phyloP scores from a whole-genome alignment of 2,329 filamentous ascomycete genomes.

The Zymoseptoria passerinii region DNA sequence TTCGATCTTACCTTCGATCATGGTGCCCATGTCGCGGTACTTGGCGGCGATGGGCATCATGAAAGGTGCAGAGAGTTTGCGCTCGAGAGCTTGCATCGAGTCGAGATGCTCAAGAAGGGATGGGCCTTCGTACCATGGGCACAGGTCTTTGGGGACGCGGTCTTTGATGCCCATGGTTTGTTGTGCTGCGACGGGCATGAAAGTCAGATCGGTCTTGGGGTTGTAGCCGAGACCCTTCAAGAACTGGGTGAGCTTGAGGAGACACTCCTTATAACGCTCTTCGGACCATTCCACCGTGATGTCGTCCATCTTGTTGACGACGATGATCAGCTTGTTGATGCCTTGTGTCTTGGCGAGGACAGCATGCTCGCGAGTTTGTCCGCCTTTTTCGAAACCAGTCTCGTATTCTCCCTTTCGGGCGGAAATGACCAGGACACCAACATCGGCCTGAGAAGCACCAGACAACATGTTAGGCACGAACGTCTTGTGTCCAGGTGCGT shows the following conservation, averaged over 20 bases:
- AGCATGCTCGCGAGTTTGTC: constrained; percentile 94
- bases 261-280: constrained; percentile 87
- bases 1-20: constrained; percentile 96
- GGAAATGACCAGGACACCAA: constrained; percentile 91
- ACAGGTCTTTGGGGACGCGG: constrained; percentile 65
- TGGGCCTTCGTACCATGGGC: constrained; percentile 79
- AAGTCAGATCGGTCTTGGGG: constrained; percentile 82
- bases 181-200: constrained; percentile 95
- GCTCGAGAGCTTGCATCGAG: constrained; percentile 81
- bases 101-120: constrained; percentile 95
- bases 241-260: constrained; percentile 76
- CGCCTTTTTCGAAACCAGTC: constrained; percentile 93
- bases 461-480: constrained; percentile 99
- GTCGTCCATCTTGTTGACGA: constrained; percentile 99
- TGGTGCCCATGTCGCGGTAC: constrained; percentile 94
- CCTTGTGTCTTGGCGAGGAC: constrained; percentile 97
- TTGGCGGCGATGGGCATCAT: constrained; percentile 98
- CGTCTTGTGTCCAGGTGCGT: constrained; percentile 95
- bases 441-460: constrained; percentile 64
- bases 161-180: constrained; percentile 80
- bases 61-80: constrained; percentile 94
- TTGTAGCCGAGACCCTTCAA: constrained; percentile 91
- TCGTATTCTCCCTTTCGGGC: constrained; percentile 98
- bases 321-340: constrained; percentile 91
- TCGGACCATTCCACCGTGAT: constrained; percentile 93